phyloP scores from a whole-genome alignment of 257 asterid species.

The Solanum bulbocastanum region DNA sequence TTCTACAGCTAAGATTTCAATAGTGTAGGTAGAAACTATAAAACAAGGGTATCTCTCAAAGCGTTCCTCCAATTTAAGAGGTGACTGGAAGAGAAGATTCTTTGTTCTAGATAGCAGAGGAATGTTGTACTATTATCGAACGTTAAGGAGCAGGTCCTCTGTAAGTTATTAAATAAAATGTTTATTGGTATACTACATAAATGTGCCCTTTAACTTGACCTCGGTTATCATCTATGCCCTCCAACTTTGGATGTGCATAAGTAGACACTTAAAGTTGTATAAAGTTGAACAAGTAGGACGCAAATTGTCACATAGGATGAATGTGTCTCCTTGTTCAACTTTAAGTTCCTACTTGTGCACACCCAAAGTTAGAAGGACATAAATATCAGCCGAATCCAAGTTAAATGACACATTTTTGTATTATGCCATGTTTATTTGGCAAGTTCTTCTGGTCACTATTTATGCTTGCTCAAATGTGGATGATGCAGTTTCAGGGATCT shows the following conservation, averaged over 20 bases:
- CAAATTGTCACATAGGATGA: background rate
- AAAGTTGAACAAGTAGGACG: background rate
- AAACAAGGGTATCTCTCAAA: conserved; percentile 71
- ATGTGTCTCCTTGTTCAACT: background rate
- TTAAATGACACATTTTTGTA: background rate
- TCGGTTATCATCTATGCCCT: background rate
- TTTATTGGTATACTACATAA: background rate
- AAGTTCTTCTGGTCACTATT: background rate
- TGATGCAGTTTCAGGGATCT: conserved; percentile 45
- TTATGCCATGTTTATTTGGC: background rate
- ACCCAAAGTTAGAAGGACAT: background rate
- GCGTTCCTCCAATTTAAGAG: conserved; percentile 71
- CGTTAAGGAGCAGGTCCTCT: conserved; percentile 57
- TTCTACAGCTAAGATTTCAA: conserved; percentile 40
- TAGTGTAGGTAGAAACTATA: conserved; percentile 84
- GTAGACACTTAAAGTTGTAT: background rate
- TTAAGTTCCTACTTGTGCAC: background rate
- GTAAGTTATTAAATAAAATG: conserved; percentile 25
- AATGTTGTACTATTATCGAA: conserved; percentile 70
- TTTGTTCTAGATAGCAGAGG: conserved; percentile 65
- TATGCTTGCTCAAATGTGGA: conserved; percentile 14
- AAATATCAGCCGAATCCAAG: background rate
- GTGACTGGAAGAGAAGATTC: conserved; percentile 91
- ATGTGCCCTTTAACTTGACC: background rate
- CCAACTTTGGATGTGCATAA: background rate